Conservation (phyloP, 352 stramenopile genomes). For the Globisporangium sylvaticum region DNA sequence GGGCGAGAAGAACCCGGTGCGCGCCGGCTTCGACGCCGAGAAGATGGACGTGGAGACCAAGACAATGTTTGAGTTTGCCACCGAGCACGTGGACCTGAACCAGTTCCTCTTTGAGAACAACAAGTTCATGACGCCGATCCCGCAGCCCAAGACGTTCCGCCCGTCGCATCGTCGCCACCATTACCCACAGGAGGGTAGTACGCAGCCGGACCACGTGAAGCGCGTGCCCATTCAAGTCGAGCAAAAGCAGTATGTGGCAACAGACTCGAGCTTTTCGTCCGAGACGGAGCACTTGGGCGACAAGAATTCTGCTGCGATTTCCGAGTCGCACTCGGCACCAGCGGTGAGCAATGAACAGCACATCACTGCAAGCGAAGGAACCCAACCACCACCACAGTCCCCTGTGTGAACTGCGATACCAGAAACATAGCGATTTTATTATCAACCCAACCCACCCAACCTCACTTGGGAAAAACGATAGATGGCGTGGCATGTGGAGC, state of each 20-base stretch:
- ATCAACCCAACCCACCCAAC: not conserved
- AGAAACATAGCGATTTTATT: not conserved
- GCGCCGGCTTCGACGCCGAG: constrained; percentile 56
- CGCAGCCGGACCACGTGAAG: constrained; percentile 4
- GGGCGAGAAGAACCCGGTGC: constrained; percentile 45
- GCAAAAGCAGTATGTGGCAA: not conserved
- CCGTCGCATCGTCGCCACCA: not conserved
- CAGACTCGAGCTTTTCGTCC: not conserved
- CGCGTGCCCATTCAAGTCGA: constrained; percentile 11
- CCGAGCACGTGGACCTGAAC: constrained; percentile 59
- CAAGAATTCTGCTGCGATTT: not conserved
- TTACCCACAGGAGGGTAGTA: not conserved
- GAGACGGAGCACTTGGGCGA: too few relatives aligned
- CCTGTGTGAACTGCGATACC: not conserved
- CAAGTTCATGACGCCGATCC: constrained; percentile 38
- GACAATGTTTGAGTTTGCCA: constrained; percentile 46
- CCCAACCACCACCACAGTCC: not conserved
- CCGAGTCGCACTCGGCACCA: constrained; percentile 1
- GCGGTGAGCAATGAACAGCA: not conserved
- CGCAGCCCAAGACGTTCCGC: not conserved
- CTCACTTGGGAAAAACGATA: too few relatives aligned
- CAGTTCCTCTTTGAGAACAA: constrained; percentile 71
- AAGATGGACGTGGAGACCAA: constrained; percentile 49
- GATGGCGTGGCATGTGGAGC: too few relatives aligned
- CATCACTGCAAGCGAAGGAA: too few relatives aligned